phyloP scores from a whole-genome alignment of 169 alveolate genomes.

The Cryptosporidium bovis region DNA sequence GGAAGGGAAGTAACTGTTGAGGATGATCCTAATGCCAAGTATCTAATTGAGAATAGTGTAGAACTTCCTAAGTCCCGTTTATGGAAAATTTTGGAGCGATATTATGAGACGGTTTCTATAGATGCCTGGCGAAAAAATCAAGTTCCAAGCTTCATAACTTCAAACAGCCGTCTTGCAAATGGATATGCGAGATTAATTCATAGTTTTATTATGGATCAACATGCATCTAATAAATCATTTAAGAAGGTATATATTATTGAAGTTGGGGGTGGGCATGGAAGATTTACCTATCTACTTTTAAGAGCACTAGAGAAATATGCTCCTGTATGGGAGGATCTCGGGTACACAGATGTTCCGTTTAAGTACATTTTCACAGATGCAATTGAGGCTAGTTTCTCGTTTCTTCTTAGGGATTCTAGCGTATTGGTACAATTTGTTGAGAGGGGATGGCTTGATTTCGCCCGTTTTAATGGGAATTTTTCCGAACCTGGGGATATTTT shows the following conservation, averaged over 20 bases:
- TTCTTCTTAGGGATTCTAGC: conserved; percentile 80
- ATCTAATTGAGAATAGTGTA: conserved; percentile 79
- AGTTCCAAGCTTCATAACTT: conserved; percentile 86
- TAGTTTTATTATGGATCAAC: conserved; percentile 83
- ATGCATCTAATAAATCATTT: conserved; percentile 75
- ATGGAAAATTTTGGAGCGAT: conserved; percentile 83
- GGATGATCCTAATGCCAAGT: conserved; percentile 82
- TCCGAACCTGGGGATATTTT: conserved; percentile 76
- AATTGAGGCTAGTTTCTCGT: conserved; percentile 80
- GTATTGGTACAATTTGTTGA: conserved; percentile 74
- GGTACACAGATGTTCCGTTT: conserved; percentile 83
- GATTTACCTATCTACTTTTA: conserved; percentile 82
- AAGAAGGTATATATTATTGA: conserved; percentile 80
- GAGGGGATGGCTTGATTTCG: conserved; percentile 84
- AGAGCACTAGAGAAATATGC: conserved; percentile 82
- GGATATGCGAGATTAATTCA: conserved; percentile 84
- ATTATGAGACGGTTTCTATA: conserved; percentile 82
- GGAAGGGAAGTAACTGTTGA: conserved; percentile 86
- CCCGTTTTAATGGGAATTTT: conserved; percentile 83
- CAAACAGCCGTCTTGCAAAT: conserved; percentile 84
- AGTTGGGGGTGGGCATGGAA: conserved; percentile 86
- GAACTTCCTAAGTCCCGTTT: conserved; percentile 82
- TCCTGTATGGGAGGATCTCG: conserved; percentile 80
- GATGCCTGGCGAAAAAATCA: conserved; percentile 86
- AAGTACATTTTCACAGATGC: conserved; percentile 86